These are phyloP conservation scores for Russula abietina DNA, from an alignment of 768 basidiomycete genomes.

Conservation along the genomic window DNA sequence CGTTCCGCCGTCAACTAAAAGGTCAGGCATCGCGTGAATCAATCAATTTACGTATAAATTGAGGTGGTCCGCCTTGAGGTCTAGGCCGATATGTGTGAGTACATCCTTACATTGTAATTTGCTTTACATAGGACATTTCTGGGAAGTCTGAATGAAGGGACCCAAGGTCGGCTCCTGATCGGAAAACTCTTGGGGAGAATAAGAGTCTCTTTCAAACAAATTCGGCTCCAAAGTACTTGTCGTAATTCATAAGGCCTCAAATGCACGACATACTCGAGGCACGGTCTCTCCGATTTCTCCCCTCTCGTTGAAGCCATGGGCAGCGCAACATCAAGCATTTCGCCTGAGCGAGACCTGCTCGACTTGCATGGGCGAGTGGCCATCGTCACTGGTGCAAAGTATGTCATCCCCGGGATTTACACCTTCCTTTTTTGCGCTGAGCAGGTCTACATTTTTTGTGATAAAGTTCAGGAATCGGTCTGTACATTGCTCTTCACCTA, in stretches of 20 bases:
- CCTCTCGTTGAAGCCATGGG: conserved; percentile 7
- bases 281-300: neutral
- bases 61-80: too few species aligned
- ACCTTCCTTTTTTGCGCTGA: neutral
- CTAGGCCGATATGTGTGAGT: neutral
- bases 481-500: conserved; percentile 30
- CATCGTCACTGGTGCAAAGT: conserved; percentile 48
- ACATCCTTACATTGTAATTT: too few species aligned
- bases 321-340: conserved; percentile 18
- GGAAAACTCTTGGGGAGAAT: neutral
- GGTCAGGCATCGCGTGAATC: too few species aligned
- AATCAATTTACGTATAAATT: too few species aligned
- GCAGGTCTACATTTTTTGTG: neutral
- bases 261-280: neutral
- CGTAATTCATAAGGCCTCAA: neutral
- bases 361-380: conserved; percentile 43
- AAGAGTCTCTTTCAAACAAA: neutral
- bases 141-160: neutral
- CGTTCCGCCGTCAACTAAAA: too few species aligned
- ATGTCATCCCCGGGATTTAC: conserved; percentile 17
- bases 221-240: neutral
- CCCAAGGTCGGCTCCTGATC: neutral
- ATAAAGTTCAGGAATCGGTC: conserved; percentile 17
- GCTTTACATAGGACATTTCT: neutral
- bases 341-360: conserved; percentile 38